A percentile compares a stretch with the other conserved stretches of the same genome.
Conservation (phyloP, 2,329 filamentous ascomycete species). For the Curvularia lunata region DNA sequence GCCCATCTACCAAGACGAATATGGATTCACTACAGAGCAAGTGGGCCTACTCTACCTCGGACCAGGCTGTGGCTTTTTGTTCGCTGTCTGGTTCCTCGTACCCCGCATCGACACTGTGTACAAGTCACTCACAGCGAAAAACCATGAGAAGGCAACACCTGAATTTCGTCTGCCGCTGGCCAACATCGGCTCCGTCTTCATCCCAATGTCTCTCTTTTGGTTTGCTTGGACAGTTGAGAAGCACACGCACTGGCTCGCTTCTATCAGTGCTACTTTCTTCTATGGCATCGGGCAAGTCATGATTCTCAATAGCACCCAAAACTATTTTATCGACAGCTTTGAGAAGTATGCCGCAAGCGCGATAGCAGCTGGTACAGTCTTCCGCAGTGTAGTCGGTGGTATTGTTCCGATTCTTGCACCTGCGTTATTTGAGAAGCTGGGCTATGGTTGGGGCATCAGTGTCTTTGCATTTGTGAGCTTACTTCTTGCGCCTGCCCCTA, state of each 20-base stretch:
- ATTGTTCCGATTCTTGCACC: slow-evolving; percentile 57
- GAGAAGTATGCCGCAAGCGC: slow-evolving; percentile 59
- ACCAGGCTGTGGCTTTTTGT: slow-evolving; percentile 53
- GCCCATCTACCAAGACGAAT: slow-evolving; percentile 52
- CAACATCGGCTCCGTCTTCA: slow-evolving; percentile 54
- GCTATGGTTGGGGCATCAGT: slow-evolving; percentile 59
- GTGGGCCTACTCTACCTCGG: slow-evolving; percentile 56
- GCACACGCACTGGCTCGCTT: slow-evolving; percentile 51
- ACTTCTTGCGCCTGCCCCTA: slow-evolving; percentile 56
- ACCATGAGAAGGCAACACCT: slow-evolving; percentile 51
- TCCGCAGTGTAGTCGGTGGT: slow-evolving; percentile 56
- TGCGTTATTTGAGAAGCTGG: slow-evolving; percentile 52
- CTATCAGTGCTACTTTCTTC: slow-evolving; percentile 54
- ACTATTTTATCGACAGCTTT: slow-evolving; percentile 62
- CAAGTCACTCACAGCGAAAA: slow-evolving; percentile 51
- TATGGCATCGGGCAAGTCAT: slow-evolving; percentile 61
- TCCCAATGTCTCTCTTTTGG: slow-evolving; percentile 54
- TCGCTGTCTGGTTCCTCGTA: slow-evolving; percentile 55
- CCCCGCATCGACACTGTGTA: slow-evolving; percentile 57
- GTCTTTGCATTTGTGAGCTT: slow-evolving; percentile 56
- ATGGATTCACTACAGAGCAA: slow-evolving; percentile 55
- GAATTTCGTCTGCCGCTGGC: slow-evolving; percentile 56
- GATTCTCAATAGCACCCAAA: slow-evolving; percentile 61
- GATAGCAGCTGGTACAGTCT: slow-evolving; percentile 58
- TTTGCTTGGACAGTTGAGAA: slow-evolving; percentile 53